Base-by-base conservation (phyloP, 2,329 filamentous ascomycete genomes). In the Fusarium sulawesiense region DNA sequence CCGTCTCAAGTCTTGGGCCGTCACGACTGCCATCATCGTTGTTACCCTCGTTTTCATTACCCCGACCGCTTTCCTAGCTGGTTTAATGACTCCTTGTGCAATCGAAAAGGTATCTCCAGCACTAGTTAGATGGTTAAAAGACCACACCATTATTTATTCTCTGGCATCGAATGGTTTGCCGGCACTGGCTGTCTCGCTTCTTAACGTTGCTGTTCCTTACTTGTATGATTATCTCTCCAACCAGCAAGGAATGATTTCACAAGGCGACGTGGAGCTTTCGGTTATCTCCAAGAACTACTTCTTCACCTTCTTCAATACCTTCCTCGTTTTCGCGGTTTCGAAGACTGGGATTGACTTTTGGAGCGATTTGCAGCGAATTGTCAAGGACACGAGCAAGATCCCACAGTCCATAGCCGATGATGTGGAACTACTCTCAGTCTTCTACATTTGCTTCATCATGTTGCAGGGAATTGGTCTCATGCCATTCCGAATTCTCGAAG, bases 221-320 rank as follows among this genome's bases (percentile, higher is more conserved):
- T 83, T 99, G 0, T 99, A 99, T 82, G 94, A 97, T 74, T 98
- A 91, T 83, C 87, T 99, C 13, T 93, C 95, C 4, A 94, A 94
- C 78, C 87, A 89, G 55, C 96, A 99, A 82, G 96, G 96, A 50
- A 97, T 97, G 90, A 93, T 97, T 54, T 98, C 96, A 1, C 93
- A 94, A 73, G 93, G 93, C 46, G 96, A 99, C 67, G 91, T 99
- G 23, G 96, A 98, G 79, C 86, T 99, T 9, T 98, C 96, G 0
- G 86, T 97, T 46, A 95, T 99, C 71, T 97, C 93, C 56, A 99
- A 99, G 83, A 99, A 98, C 80, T 99, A 98, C 82, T 97, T 98
- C 85, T 99, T 99, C 78, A 94, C 92, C 12, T 99, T 99, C 81
- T 98, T 99, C 88, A 99, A 99, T 81, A 93, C 98, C 60, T 99